These are phyloP conservation scores for Aspergillus versicolor DNA, from an alignment of 2,329 filamentous ascomycete genomes.

Conservation along the genomic window DNA sequence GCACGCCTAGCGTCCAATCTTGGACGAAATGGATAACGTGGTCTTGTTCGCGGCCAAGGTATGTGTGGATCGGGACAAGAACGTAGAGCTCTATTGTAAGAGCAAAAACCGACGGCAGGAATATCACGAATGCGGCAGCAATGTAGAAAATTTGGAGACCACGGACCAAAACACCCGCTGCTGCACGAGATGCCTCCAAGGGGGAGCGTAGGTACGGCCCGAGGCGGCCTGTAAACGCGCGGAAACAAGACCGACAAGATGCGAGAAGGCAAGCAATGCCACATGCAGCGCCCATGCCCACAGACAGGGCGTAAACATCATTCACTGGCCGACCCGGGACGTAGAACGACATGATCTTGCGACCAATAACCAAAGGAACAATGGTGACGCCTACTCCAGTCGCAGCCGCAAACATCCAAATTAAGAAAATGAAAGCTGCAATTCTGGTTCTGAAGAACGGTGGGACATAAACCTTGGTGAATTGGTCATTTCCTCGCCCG, in stretches of 20 bases:
- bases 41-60: constrained; percentile 49
- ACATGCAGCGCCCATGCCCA: constrained; percentile 80
- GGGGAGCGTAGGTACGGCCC: constrained; percentile 32
- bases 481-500: constrained; percentile 59
- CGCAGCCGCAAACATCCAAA: constrained; percentile 90
- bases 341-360: constrained; percentile 70
- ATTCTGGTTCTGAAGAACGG: constrained; percentile 80
- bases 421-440: constrained; percentile 78
- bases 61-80: constrained; percentile 81
- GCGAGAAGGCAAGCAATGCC: constrained; percentile 62
- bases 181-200: constrained; percentile 24
- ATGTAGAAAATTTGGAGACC: constrained; percentile 67
- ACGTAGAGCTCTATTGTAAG: constrained; percentile 84
- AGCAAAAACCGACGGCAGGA: constrained; percentile 78
- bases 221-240: constrained; percentile 23
- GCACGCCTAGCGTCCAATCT: constrained; percentile 87
- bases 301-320: constrained; percentile 93
- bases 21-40: constrained; percentile 76
- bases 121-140: constrained; percentile 69
- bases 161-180: constrained; percentile 26
- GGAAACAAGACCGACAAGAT: constrained; percentile 40
- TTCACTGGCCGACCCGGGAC: constrained; percentile 77
- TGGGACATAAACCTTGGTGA: constrained; percentile 75
- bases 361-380: constrained; percentile 80
- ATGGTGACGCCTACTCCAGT: constrained; percentile 86